phyloP scores from a whole-genome alignment of 2,329 filamentous ascomycete species.

The Exophiala sideris region DNA sequence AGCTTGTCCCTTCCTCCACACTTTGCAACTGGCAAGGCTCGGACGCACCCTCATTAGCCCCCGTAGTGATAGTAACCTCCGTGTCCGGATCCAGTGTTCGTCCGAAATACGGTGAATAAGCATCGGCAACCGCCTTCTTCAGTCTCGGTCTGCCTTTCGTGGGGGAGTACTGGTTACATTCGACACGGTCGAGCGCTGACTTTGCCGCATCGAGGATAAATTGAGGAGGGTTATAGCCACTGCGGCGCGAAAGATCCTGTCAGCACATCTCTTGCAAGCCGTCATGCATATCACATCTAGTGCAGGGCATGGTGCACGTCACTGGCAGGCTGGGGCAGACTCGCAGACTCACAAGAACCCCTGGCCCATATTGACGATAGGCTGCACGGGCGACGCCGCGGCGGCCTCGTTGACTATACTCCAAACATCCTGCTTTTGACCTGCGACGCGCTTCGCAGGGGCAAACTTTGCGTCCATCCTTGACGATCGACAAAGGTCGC shows the following conservation, averaged over 20 bases:
- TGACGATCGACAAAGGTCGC: conserved; percentile 13
- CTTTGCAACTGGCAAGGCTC: not conserved
- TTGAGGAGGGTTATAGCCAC: conserved; percentile 85
- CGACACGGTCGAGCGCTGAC: conserved; percentile 79
- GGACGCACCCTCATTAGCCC: conserved; percentile 46
- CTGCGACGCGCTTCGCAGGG: conserved; percentile 48
- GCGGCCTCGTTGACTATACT: conserved; percentile 67
- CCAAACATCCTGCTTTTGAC: conserved; percentile 53
- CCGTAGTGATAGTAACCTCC: conserved; percentile 89
- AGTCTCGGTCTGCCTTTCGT: conserved; percentile 82
- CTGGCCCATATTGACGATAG: conserved; percentile 65
- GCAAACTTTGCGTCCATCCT: conserved; percentile 35
- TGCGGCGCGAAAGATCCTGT: conserved; percentile 20
- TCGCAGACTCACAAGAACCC: conserved; percentile 50
- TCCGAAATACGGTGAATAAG: conserved; percentile 87
- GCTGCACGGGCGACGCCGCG: conserved; percentile 60
- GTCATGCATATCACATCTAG: not conserved
- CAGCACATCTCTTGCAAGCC: not conserved
- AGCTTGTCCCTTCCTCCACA: not conserved
- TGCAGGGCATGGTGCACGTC: too few relatives aligned
- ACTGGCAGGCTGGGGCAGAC: not conserved
- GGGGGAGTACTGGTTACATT: conserved; percentile 98
- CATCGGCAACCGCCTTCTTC: conserved; percentile 87
- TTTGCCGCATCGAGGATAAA: conserved; percentile 93
- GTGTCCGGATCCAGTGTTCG: conserved; percentile 79